These are phyloP conservation scores for Musa beccarii DNA, from an alignment of 176 grass and related monocot genomes.

Conservation along the genomic window DNA sequence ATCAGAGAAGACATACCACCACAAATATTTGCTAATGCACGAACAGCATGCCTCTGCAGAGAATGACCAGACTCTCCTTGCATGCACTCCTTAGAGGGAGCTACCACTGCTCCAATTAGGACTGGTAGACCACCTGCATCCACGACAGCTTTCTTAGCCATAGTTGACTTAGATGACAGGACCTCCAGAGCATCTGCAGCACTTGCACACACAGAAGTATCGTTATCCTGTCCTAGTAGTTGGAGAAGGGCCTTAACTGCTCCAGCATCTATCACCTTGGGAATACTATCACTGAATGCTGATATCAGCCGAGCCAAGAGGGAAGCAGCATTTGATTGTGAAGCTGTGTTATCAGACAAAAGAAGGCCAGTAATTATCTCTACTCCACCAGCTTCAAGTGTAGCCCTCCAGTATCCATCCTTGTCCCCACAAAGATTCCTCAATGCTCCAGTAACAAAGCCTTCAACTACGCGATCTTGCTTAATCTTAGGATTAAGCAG, in stretches of 20 bases:
- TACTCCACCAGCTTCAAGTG: constrained; percentile 85
- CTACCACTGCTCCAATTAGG: constrained; percentile 87
- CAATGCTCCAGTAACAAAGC: constrained; percentile 82
- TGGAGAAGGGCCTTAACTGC: constrained; percentile 73
- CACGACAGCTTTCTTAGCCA: constrained; percentile 89
- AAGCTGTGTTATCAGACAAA: constrained; percentile 75
- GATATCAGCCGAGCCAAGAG: constrained; percentile 82
- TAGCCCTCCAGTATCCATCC: constrained; percentile 87
- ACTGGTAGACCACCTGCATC: constrained; percentile 80
- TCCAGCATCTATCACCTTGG: constrained; percentile 79
- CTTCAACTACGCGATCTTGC: constrained; percentile 78
- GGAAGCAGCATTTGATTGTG: constrained; percentile 90
- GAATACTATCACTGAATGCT: constrained; percentile 70
- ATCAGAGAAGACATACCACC: constrained; percentile 68
- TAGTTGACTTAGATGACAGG: constrained; percentile 71
- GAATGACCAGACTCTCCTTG: constrained; percentile 64
- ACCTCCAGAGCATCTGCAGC: constrained; percentile 96
- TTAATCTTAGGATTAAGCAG: constrained; percentile 52
- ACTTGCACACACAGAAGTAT: constrained; percentile 84
- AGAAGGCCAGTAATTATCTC: constrained; percentile 94
- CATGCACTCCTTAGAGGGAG: constrained; percentile 95
- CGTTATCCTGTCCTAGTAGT: constrained; percentile 68
- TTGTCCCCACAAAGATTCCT: constrained; percentile 95
- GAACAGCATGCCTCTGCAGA: constrained; percentile 72
- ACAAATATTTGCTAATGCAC: constrained; percentile 91